Evolutionary conservation across 2,329 filamentous ascomycete genomes (phyloP).

Genomic region (Penicillium glabrum): DNA sequence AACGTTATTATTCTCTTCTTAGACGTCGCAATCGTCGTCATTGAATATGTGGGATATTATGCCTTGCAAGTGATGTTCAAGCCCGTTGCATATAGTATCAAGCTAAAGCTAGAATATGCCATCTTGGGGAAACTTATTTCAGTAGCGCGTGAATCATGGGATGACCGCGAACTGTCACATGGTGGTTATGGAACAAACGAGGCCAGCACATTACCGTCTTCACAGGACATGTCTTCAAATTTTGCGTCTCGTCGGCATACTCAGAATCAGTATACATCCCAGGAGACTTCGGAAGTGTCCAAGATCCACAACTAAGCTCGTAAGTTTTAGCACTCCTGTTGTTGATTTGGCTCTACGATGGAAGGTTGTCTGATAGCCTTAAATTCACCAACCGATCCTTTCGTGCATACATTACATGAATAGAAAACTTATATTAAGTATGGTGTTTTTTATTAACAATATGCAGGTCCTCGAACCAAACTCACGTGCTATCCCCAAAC

Average conservation of each 20-base stretch:
- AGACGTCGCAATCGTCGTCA: constrained; percentile 43
- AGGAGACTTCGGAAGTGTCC: not conserved
- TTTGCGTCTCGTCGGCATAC: not conserved
- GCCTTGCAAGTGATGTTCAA: constrained; percentile 43
- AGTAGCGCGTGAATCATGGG: constrained; percentile 10
- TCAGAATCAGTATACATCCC: not conserved
- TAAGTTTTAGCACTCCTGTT: not conserved
- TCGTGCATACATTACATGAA: too few relatives aligned
- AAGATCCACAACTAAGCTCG: not conserved
- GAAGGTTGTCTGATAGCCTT: too few relatives aligned
- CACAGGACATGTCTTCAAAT: not conserved
- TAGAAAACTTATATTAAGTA: too few relatives aligned
- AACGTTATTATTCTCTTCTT: constrained; percentile 42
- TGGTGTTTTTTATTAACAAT: too few relatives aligned
- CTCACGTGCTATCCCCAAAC: too few relatives aligned
- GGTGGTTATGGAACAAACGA: not conserved
- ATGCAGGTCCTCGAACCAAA: too few relatives aligned
- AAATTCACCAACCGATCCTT: too few relatives aligned
- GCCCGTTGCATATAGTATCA: constrained; percentile 36
- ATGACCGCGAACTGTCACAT: not conserved
- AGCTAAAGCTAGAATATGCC: constrained; percentile 56
- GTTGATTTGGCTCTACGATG: too few relatives aligned
- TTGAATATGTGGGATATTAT: constrained; percentile 42
- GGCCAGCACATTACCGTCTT: not conserved
- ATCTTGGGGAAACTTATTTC: constrained; percentile 49